These are phyloP conservation scores for Ceratorhiza oryzae-sativae DNA, from an alignment of 1,284 basidiomycete genomes.

Conservation along the genomic window DNA sequence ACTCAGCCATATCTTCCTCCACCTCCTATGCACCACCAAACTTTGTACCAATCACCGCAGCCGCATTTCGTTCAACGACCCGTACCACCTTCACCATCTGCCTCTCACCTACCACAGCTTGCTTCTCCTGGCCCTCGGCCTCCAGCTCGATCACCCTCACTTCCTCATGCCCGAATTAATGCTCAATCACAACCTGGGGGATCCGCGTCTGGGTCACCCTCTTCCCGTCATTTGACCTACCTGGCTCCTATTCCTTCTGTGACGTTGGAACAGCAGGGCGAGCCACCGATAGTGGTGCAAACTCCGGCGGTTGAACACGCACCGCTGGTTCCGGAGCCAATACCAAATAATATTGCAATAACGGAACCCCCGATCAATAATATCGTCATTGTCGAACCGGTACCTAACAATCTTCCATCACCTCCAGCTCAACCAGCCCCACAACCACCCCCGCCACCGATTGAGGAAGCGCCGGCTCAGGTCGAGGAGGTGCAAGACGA, in stretches of 20 bases:
- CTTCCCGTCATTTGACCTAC: conserved; percentile 3
- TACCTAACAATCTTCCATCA: conserved; percentile 8
- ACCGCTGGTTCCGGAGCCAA: background rate
- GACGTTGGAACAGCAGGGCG: conserved; percentile 2
- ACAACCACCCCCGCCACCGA: conserved; percentile 48
- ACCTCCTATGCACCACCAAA: conserved; percentile 17
- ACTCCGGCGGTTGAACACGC: conserved; percentile 12
- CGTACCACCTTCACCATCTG: conserved; percentile 34
- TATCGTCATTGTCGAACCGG: conserved; percentile 1
- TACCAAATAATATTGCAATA: conserved; percentile 14
- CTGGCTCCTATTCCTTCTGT: conserved; percentile 8
- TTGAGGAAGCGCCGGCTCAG: conserved; percentile 3
- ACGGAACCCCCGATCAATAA: conserved; percentile 45
- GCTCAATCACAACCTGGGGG: conserved; percentile 2
- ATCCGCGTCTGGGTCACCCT: background rate
- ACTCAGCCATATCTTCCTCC: conserved; percentile 12
- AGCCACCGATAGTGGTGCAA: background rate
- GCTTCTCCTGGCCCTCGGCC: conserved; percentile 1
- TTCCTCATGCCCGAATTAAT: conserved; percentile 3
- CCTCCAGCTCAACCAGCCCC: conserved; percentile 48
- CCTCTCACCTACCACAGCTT: background rate
- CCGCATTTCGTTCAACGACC: conserved; percentile 16
- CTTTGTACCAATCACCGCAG: conserved; percentile 22
- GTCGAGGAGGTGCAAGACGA: conserved; percentile 4
- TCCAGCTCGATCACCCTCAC: conserved; percentile 21